Base-by-base conservation (phyloP, 257 asterid genomes). In the Salvia splendens region DNA sequence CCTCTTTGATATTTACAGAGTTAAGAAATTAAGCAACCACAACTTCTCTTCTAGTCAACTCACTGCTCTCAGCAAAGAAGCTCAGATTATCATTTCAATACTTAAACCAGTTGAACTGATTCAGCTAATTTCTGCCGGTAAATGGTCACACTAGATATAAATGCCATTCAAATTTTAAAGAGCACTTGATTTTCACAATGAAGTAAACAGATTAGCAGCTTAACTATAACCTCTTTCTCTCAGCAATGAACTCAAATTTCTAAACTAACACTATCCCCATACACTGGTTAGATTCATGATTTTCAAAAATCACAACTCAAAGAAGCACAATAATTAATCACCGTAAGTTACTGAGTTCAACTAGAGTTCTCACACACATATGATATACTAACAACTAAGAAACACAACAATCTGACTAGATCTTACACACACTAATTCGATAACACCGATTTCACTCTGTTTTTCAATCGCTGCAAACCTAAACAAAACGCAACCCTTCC, bases 201-300 rank as follows among this genome's bases (percentile, higher is more conserved):
- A 42, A 65, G 28, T 28, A 6, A 24, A 24, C 14, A 64, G 11
- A 64, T 48, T 5, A 17, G 10, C 58, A 51, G 8, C 48, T 8
- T 15, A 24, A 42, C 36, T 24, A n/a, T n/a, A 53, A 20, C 8
- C 24, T 42, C 17, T 1, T 54, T 8, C 40, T 52, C 42, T 42
- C 65, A 63, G 49, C 45, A 49, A 20, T 53, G 52, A 32, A 38
- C 33, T 33, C 12, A n/a, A 45, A 43, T 10, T 68, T 32, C 32
- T 40, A 16, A 61, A 48, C 60, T 32, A 32, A 63, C 36, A 3
- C 35, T 71, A 63, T 49, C 64, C 64, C 52, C 40, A 43, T 63
- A 71, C 30, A 24, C 30, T 24, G 30, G 30, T 24, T 24, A 24
- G 30, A 24, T 24, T 24, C 30, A 0, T 2, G 2, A 24, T 24